Base-by-base conservation (phyloP, 306 rosid species). In the Chamaecrista fasciculata region DNA sequence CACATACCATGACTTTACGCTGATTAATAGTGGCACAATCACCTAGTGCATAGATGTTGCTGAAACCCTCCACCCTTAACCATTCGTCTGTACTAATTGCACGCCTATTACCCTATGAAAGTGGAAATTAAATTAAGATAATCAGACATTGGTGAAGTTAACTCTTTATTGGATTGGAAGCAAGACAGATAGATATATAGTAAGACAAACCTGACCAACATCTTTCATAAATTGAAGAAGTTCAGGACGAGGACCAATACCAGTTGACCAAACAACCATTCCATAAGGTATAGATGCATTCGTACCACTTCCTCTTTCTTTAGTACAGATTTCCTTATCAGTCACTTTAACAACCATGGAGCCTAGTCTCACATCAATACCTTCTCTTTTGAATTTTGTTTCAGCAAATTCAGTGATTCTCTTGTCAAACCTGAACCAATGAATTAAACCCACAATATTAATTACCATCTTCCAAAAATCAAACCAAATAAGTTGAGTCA, bases 201-300 rank as follows among this genome's bases (percentile, higher is more conserved):
- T 6, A 42, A 10, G 14, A 82, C 91, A 68, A 76, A 92, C 98
- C 98, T 94, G 97, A 25, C 96, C 98, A 78, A 90, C 73, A 78
- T 88, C 95, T 70, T 72, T 69, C 97, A 94, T 94, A 47, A 94
- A 94, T 51, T 94, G 92, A 52, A 81, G 43, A 16, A 74, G 29
- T 78, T 84, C 72, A 81, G 96, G 92, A 66, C 97, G 97, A 36
- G 88, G 77, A 62, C 97, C 98, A 2, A 90, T 82, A 23, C 98
- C 98, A 10, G 98, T 91, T 39, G 97, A 90, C 98, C 97, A 94
- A 28, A 94, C 96, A 52, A 84, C 91, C 98, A 94, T 90, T 73
- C 98, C 98, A 53, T 88, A 93, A 43, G 98, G 97, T 15, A 77
- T 16, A 60, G 77, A 59, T 49, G 37, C 69, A 67, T 78, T 59